A percentile compares a stretch with the other conserved stretches of the same genome.
phyloP scores from a whole-genome alignment of 2,329 filamentous ascomycete species.

The Colletotrichum nymphaeae region DNA sequence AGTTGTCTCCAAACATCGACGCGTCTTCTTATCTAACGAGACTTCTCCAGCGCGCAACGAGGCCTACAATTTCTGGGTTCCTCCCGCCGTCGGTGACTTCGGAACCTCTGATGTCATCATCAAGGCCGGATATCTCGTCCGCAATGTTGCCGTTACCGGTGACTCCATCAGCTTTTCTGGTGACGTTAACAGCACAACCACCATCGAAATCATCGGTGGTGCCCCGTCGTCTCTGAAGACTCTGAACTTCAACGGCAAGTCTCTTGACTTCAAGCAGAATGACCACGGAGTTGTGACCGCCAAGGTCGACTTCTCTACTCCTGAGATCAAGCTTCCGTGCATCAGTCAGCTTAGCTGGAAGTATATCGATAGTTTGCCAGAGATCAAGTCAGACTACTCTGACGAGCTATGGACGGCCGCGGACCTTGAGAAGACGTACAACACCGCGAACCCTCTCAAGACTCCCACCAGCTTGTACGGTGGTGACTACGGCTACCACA shows the following conservation, averaged over 20 bases:
- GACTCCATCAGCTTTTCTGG: constrained; percentile 39
- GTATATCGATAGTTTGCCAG: constrained; percentile 39
- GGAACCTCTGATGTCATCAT: constrained; percentile 38
- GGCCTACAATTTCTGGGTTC: constrained; percentile 42
- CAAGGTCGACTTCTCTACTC: constrained; percentile 33
- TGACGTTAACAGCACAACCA: constrained; percentile 39
- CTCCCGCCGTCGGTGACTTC: constrained; percentile 33
- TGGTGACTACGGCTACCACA: constrained; percentile 77
- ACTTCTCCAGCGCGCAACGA: constrained; percentile 37
- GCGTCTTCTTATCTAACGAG: not conserved
- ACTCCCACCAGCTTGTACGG: constrained; percentile 74
- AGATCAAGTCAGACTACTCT: constrained; percentile 38
- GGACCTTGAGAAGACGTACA: constrained; percentile 45
- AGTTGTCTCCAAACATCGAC: constrained; percentile 13
- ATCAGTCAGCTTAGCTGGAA: constrained; percentile 32
- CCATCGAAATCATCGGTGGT: constrained; percentile 39
- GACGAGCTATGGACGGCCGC: constrained; percentile 59
- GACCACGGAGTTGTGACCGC: constrained; percentile 36
- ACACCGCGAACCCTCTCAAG: constrained; percentile 48
- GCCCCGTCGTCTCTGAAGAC: constrained; percentile 33
- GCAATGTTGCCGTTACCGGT: constrained; percentile 33
- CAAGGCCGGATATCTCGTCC: constrained; percentile 40
- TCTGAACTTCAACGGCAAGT: constrained; percentile 37
- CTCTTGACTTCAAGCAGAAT: constrained; percentile 35
- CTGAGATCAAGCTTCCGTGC: constrained; percentile 33